A percentile compares a stretch with the other conserved stretches of the same genome.
These are phyloP conservation scores for Oxytropis ochrocephala DNA, from an alignment of 306 rosid genomes.

Conservation along the genomic window DNA sequence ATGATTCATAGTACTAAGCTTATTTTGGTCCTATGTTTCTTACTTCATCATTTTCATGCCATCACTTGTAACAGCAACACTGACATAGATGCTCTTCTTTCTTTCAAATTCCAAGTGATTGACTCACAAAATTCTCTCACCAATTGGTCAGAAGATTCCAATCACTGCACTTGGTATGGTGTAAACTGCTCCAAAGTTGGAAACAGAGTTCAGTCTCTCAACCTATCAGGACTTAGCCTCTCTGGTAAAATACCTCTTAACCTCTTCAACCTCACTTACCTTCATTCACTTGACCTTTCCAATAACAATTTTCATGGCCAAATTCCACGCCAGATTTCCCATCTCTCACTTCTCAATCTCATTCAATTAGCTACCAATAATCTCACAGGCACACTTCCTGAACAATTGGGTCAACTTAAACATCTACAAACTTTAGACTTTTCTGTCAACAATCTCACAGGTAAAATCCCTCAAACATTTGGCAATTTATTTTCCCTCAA, in stretches of 20 bases:
- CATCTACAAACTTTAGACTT: slow-evolving; percentile 20
- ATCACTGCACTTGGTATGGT: slow-evolving; percentile 32
- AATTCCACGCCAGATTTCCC: slow-evolving; percentile 1
- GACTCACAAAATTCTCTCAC: slow-evolving; percentile 22
- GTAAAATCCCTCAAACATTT: slow-evolving; percentile 28
- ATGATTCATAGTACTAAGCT: background rate
- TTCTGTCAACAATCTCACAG: slow-evolving; percentile 31
- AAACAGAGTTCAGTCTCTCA: slow-evolving; percentile 29
- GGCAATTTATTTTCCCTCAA: slow-evolving; percentile 23
- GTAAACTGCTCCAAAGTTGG: slow-evolving; percentile 27
- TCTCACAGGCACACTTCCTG: slow-evolving; percentile 30
- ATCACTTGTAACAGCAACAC: background rate
- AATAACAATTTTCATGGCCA: slow-evolving; percentile 23
- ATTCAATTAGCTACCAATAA: slow-evolving; percentile 8
- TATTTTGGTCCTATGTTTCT: background rate
- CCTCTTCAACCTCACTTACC: slow-evolving; percentile 24
- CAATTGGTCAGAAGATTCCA: slow-evolving; percentile 3
- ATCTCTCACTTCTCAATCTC: slow-evolving; percentile 13
- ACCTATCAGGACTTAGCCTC: slow-evolving; percentile 9
- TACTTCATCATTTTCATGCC: background rate
- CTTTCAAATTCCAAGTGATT: slow-evolving; percentile 22
- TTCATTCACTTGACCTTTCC: slow-evolving; percentile 27
- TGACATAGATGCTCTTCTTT: slow-evolving; percentile 26
- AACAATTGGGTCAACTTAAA: slow-evolving; percentile 13
- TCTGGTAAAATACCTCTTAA: slow-evolving; percentile 22